Evolutionary conservation across 169 alveolate genomes (phyloP).

Genomic region (Hepatocystis sp.): DNA sequence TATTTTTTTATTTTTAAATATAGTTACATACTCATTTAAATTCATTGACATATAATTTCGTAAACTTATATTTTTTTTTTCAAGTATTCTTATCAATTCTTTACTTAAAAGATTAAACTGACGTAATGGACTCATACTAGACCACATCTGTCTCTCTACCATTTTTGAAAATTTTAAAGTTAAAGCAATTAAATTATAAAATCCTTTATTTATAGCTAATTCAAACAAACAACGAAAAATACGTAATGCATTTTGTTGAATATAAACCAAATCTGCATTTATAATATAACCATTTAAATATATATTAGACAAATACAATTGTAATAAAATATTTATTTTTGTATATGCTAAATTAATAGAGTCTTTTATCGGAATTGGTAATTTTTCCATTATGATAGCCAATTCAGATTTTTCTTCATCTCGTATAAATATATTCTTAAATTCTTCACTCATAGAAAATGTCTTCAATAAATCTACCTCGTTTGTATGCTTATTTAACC

Average conservation of each 20-base stretch:
- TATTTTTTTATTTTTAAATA: conserved; percentile 92
- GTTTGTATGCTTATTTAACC: conserved; percentile 90
- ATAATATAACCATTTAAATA: conserved; percentile 98
- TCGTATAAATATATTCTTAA: conserved; percentile 96
- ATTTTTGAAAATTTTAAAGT: conserved; percentile 95
- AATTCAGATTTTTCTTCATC: conserved; percentile 98
- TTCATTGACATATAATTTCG: conserved; percentile 96
- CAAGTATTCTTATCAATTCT: conserved; percentile 95
- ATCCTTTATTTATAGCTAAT: conserved; percentile 94
- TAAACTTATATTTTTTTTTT: conserved; percentile 97
- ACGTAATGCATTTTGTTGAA: conserved; percentile 99
- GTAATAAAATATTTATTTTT: conserved; percentile 96
- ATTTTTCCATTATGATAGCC: conserved; percentile 93
- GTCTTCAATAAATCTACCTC: conserved; percentile 96
- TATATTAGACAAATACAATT: conserved; percentile 96
- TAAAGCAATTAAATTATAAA: conserved; percentile 95
- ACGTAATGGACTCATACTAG: conserved; percentile 98
- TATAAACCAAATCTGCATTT: conserved; percentile 98
- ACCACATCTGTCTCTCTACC: conserved; percentile 99
- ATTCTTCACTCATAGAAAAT: conserved; percentile 97
- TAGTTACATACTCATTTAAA: conserved; percentile 94
- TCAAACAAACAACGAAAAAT: conserved; percentile 98
- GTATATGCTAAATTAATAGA: conserved; percentile 89
- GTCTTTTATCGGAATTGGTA: conserved; percentile 94
- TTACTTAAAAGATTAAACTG: conserved; percentile 96